Base-by-base conservation (phyloP, 2,329 filamentous ascomycete genomes). In the Teratosphaeria pseudoeucalypti region DNA sequence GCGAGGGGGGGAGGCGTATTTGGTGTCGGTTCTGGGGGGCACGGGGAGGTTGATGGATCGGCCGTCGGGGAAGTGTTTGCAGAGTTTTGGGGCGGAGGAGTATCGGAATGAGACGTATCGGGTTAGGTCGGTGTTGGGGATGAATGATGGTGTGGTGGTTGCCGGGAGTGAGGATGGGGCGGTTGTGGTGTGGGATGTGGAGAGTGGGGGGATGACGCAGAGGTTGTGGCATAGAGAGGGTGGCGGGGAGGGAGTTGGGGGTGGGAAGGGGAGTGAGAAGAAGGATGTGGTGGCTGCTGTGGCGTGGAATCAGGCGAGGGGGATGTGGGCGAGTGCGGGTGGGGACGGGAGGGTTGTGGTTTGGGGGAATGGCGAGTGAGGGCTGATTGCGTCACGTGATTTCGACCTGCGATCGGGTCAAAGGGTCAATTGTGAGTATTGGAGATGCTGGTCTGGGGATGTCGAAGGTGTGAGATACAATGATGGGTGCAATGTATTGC, bases 31-130 rank as follows among this genome's bases (percentile, higher is more conserved):
- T 53, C 76, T 96, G 62, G 92, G 96, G 72, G 87, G 84, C 55
- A 85, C 83, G 64, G 72, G 96, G 32, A 80, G 92, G 49, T 77
- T 97, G 62, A 87, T 97, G 81, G 92, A 96, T 74, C 83, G 89
- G 29, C 79, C 81, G 55, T 84, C 82, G 60, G 92, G 92, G 29
- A 81, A 82, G 27, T 84, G 91, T 58, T 76, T 96, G 58, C 85
- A 87, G 69, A 83, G 82, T 0, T 96, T 94, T 68, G 79, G 79
- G 19, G 81, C 83, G 34, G 74, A 77, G 0, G 64, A 67, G 2
- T 79, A 82, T 67, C 76, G 77, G 65, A 95, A 94, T 70, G 82
- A 82, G 62, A 84, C 86, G 54, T 76, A 94, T 62, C 79, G 90
- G n/a, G 80, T 95, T 34, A 85, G 90, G 72, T 86, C 86, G 47